Base-by-base conservation (phyloP, 257 asterid species). In the Schizonepeta tenuifolia region DNA sequence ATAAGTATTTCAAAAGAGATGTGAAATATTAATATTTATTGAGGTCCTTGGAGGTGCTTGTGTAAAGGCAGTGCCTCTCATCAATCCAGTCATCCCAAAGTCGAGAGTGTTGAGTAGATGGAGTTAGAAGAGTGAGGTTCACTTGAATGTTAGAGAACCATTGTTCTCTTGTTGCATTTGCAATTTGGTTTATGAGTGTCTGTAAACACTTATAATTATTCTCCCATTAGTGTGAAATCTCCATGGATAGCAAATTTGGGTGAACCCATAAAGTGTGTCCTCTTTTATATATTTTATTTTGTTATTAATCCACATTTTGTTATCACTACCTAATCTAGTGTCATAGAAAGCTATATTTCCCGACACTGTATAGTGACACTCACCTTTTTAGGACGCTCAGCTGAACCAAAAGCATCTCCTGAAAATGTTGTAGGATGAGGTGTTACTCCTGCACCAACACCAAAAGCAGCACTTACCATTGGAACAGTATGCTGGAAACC, bases 321-420 rank as follows among this genome's bases (percentile, higher is more conserved):
- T 43, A 44, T 24, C 7, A 65, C 26, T 22, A 43, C 21, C 40
- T 44, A 22, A 64, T 43, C 14, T 24, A 26, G n/a, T 14, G 24
- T 44, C 10, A 43, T 41, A 65, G 40, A 65, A 65, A 22, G 21
- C 28, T 13, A 6, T 7, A 61, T 12, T 22, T 14, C 69, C 54
- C 54, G 24, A 14, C 21, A 7, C 21, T 24, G 1, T 65, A 26
- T 65, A 7, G 68, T 5, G 7, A 24, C 63, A 47, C 77, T 65
- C 67, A 90, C 99, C 93, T 95, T 93, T 61, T 89, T 93, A 67
- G 98, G 98, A 20, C 97, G 97, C 72, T 89, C 97, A 41, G 90
- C 54, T 61, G 84, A 75, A 59, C 90, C 97, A 85, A 81, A 90
- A 50, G 86, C 78, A 81, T 95, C 98, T 65, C 75, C 91, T 18